Conservation (phyloP, 2,329 filamentous ascomycete species). For the Venturia effusa region DNA sequence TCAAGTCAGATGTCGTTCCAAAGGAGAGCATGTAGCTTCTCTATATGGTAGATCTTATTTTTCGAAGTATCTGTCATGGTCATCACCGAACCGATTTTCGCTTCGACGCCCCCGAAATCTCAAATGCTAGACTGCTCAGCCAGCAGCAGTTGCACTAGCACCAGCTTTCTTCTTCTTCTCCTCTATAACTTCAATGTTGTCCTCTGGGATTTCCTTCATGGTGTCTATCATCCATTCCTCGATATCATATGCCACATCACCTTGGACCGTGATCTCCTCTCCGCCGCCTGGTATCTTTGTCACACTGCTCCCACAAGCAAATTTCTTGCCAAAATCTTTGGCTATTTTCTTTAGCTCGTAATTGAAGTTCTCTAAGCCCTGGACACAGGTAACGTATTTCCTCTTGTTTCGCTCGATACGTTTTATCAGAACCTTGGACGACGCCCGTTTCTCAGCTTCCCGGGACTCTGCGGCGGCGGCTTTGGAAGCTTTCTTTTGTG, state of each 20-base stretch:
- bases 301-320: constrained; percentile 85
- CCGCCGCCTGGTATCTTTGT: constrained; percentile 78
- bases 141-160: background rate
- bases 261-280: constrained; percentile 96
- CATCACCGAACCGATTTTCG: background rate
- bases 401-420: constrained; percentile 96
- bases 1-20: background rate
- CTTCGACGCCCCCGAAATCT: background rate
- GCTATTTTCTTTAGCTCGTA: constrained; percentile 90
- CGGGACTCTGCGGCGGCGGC: constrained; percentile 79
- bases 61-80: background rate
- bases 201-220: constrained; percentile 82
- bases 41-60: background rate
- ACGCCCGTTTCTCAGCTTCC: constrained; percentile 70
- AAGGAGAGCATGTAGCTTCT: background rate
- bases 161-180: constrained; percentile 82
- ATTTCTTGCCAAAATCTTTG: constrained; percentile 98
- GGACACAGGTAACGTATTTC: constrained; percentile 91
- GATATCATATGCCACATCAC: constrained; percentile 90
- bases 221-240: constrained; percentile 82
- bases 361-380: constrained; percentile 80
- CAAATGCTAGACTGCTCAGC: background rate
- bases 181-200: constrained; percentile 89
- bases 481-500: constrained; percentile 92
- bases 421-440: constrained; percentile 81